Evolutionary conservation across 148 eudicot species (phyloP).

Genomic region (Talinum fruticosum): DNA sequence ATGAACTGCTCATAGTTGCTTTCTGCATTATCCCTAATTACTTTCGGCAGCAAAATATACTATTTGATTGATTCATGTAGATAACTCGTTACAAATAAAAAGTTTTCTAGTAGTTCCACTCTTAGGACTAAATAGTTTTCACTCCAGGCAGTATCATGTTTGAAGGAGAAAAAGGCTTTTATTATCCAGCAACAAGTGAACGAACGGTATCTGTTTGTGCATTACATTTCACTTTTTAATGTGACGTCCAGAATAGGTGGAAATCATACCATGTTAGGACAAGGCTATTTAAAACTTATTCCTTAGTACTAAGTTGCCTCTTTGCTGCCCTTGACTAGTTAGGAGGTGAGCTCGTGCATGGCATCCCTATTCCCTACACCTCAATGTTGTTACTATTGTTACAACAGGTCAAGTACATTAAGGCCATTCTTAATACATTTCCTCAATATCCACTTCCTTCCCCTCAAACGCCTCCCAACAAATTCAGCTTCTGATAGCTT

Average conservation of each 20-base stretch:
- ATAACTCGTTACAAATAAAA: not conserved
- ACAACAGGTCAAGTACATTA: not conserved
- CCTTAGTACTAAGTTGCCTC: not conserved
- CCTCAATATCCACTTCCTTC: not conserved
- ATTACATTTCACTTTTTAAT: not conserved
- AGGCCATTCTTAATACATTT: not conserved
- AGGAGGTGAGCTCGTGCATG: not conserved
- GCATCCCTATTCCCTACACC: not conserved
- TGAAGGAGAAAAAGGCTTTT: no score
- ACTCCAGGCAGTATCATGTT: no score
- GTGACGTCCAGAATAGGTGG: not conserved
- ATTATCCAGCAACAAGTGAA: no score
- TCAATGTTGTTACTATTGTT: not conserved
- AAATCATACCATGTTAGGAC: not conserved
- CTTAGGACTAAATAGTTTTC: no score
- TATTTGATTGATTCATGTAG: not conserved
- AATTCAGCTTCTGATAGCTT: not conserved
- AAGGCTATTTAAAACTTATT: not conserved
- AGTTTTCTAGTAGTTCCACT: not conserved
- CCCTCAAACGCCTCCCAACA: not conserved
- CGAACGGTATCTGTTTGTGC: not conserved
- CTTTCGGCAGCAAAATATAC: not conserved
- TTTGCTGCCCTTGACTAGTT: not conserved
- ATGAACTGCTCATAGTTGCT: not conserved
- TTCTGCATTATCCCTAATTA: not conserved